These are phyloP conservation scores for Pestalotiopsis sp. DNA, from an alignment of 2,329 filamentous ascomycete genomes.

Conservation along the genomic window DNA sequence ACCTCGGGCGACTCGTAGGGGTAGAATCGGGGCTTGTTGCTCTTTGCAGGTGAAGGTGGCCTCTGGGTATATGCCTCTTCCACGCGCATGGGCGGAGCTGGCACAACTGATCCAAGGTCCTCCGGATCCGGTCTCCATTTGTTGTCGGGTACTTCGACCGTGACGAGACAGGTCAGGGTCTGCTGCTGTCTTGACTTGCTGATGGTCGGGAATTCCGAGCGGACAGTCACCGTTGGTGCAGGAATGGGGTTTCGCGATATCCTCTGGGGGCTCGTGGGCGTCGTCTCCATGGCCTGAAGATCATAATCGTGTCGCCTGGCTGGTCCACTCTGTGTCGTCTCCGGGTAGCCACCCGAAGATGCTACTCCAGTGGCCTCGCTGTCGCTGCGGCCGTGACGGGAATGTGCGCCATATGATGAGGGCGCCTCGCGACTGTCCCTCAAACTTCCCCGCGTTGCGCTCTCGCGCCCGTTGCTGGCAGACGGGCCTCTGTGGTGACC, in stretches of 20 bases:
- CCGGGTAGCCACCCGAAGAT: conserved; percentile 80
- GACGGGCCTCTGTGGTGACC: background rate
- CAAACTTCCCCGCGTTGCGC: conserved; percentile 39
- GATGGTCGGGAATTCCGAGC: conserved; percentile 95
- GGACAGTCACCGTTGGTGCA: conserved; percentile 86
- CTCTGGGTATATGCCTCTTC: conserved; percentile 56
- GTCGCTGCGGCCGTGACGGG: conserved; percentile 72
- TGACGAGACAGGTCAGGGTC: conserved; percentile 89
- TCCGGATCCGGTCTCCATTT: conserved; percentile 89
- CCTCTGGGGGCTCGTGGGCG: conserved; percentile 71
- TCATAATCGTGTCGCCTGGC: conserved; percentile 89
- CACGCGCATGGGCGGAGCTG: conserved; percentile 45
- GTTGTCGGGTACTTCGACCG: conserved; percentile 88
- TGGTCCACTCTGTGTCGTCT: conserved; percentile 70
- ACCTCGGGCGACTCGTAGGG: conserved; percentile 77
- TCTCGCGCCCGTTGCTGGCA: conserved; percentile 34
- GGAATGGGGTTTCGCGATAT: conserved; percentile 86
- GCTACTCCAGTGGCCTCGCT: conserved; percentile 75
- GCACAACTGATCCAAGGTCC: conserved; percentile 65
- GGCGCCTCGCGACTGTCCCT: conserved; percentile 54
- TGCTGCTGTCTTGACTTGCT: conserved; percentile 92
- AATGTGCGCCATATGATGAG: conserved; percentile 41
- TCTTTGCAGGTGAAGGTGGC: conserved; percentile 62
- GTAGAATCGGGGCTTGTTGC: conserved; percentile 58
- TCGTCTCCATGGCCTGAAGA: conserved; percentile 92